A percentile compares a stretch with the other conserved stretches of the same genome.
These are phyloP conservation scores for Naematelia encephala DNA, from an alignment of 768 basidiomycete species.

Conservation along the genomic window DNA sequence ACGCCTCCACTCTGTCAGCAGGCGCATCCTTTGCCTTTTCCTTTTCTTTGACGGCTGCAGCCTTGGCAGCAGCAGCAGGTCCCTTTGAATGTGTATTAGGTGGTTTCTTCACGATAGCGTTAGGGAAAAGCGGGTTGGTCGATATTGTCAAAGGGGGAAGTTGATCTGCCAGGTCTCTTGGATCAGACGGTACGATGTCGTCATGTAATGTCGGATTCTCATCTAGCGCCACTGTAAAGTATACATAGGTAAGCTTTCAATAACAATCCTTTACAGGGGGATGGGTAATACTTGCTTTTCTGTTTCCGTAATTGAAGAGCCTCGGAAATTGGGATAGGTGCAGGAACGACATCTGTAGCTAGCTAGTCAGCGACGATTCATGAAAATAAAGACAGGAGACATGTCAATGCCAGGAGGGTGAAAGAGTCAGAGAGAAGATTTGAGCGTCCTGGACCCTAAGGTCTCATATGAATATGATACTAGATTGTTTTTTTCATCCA, in stretches of 20 bases:
- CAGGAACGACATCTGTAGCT: conserved; percentile 42
- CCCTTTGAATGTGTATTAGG: conserved; percentile 38
- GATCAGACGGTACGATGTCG: conserved; percentile 8
- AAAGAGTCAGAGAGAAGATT: conserved; percentile 51
- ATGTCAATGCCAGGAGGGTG: neutral
- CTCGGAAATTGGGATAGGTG: conserved; percentile 43
- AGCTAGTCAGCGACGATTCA: conserved; percentile 1
- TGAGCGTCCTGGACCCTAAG: conserved; percentile 21
- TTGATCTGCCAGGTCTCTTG: conserved; percentile 15
- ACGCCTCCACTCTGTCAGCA: neutral
- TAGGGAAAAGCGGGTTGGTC: conserved; percentile 43
- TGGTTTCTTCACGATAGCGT: conserved; percentile 39
- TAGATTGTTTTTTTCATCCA: conserved; percentile 25
- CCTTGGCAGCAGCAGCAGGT: neutral
- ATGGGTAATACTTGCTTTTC: conserved; percentile 26
- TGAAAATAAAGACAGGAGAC: neutral
- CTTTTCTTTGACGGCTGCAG: neutral
- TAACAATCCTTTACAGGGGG: neutral
- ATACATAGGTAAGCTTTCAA: too few relatives aligned
- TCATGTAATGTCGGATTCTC: conserved; percentile 32
- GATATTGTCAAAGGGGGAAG: conserved; percentile 36
- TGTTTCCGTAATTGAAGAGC: conserved; percentile 33
- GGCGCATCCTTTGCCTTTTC: neutral
- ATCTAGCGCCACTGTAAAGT: conserved; percentile 23
- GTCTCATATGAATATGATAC: conserved; percentile 27